These are phyloP conservation scores for Lachnellula hyalina DNA, from an alignment of 2,329 filamentous ascomycete species.

Conservation along the genomic window DNA sequence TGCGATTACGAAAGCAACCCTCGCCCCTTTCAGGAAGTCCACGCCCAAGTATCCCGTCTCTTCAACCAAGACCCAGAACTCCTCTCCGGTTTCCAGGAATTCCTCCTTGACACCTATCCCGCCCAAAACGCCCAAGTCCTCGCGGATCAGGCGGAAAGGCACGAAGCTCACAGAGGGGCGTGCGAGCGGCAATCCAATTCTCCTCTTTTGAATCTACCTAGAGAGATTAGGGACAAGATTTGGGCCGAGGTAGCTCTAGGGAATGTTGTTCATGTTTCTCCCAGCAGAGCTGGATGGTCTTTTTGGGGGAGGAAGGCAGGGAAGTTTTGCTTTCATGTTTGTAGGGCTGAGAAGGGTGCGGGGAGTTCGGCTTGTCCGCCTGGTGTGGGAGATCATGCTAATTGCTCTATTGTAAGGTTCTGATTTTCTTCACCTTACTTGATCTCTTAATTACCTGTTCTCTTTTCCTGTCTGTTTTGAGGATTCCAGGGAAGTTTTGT, in stretches of 20 bases:
- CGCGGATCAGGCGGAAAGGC: background rate
- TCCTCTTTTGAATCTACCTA: constrained; percentile 6
- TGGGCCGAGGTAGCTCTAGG: constrained; percentile 9
- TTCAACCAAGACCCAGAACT: background rate
- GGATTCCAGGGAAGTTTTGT: no score
- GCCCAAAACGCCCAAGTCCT: background rate
- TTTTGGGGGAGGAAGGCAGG: no score
- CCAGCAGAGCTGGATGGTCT: background rate
- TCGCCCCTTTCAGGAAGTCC: background rate
- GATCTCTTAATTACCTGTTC: background rate
- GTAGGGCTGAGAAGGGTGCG: background rate
- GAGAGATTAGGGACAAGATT: constrained; percentile 16
- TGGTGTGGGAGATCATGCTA: constrained; percentile 13
- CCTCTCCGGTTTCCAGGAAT: constrained; percentile 6
- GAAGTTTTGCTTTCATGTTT: constrained; percentile 2
- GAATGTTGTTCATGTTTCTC: constrained; percentile 16
- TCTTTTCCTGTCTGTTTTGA: background rate
- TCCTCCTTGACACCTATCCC: constrained; percentile 3
- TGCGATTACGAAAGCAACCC: background rate
- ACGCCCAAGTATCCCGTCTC: background rate
- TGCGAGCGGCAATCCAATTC: constrained; percentile 6
- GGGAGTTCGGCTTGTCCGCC: constrained; percentile 10
- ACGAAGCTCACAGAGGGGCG: background rate
- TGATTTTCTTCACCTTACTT: no score
- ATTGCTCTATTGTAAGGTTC: constrained; percentile 4